A percentile compares a stretch with the other conserved stretches of the same genome.
phyloP scores from a whole-genome alignment of 768 basidiomycete genomes.

The Clavulina sp. region DNA sequence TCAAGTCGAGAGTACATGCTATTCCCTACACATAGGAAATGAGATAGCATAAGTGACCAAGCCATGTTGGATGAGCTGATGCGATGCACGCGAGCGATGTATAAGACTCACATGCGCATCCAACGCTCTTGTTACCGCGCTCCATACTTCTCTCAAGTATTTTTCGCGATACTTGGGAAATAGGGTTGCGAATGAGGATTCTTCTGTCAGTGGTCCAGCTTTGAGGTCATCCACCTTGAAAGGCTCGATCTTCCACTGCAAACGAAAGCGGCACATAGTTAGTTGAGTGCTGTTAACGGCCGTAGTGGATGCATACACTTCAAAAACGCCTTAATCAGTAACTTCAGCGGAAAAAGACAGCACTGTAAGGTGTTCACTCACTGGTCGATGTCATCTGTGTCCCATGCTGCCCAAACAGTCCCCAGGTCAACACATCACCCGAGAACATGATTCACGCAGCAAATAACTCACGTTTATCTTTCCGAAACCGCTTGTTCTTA shows the following conservation, averaged over 20 bases:
- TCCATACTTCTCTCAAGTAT: slow-evolving; percentile 90
- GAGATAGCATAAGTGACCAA: slow-evolving; percentile 3
- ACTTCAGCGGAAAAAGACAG: neutral
- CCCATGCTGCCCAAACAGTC: slow-evolving; percentile 55
- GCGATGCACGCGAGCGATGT: too few relatives aligned
- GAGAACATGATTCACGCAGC: neutral
- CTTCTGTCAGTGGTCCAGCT: slow-evolving; percentile 73
- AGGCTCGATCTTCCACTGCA: slow-evolving; percentile 78
- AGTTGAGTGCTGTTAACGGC: too few relatives aligned
- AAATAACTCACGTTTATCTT: slow-evolving; percentile 72
- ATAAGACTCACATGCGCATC: slow-evolving; percentile 63
- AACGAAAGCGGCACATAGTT: neutral
- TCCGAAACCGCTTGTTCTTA: slow-evolving; percentile 81
- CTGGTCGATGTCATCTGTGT: slow-evolving; percentile 98
- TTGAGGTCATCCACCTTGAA: slow-evolving; percentile 63
- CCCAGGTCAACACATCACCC: slow-evolving; percentile 11
- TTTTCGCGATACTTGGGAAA: slow-evolving; percentile 98
- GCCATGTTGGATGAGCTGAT: neutral
- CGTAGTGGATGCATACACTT: too few relatives aligned
- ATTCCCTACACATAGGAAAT: slow-evolving; percentile 39
- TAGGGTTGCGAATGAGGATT: slow-evolving; percentile 93
- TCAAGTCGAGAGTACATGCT: slow-evolving; percentile 79
- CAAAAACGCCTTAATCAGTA: too few relatives aligned
- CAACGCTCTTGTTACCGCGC: slow-evolving; percentile 67
- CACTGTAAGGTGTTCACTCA: slow-evolving; percentile 27